Evolutionary conservation across 176 grass and related monocot genomes (phyloP).

Genomic region (Carex littledalei): DNA sequence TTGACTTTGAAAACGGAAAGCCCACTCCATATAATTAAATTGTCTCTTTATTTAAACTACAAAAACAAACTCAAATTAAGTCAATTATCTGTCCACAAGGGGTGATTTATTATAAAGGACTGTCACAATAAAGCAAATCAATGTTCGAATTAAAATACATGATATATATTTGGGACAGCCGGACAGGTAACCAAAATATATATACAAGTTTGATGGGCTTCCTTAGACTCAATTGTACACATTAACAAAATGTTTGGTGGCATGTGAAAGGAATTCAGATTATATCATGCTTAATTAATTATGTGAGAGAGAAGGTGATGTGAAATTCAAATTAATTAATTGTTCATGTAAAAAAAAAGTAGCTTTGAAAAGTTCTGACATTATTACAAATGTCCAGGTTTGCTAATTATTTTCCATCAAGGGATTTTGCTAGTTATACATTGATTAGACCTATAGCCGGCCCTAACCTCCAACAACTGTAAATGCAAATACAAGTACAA

Average conservation of each 20-base stretch:
- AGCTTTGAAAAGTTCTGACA: not conserved
- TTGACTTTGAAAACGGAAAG: too few relatives aligned
- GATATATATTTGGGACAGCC: not conserved
- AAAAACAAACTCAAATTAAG: not conserved
- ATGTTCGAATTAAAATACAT: not conserved
- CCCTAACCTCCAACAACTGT: conserved; percentile 1
- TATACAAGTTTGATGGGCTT: conserved; percentile 6
- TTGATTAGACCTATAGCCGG: not conserved
- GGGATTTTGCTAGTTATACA: not conserved
- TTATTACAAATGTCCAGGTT: not conserved
- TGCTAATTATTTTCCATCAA: not conserved
- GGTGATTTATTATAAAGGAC: not conserved
- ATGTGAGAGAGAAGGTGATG: not conserved
- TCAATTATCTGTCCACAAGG: not conserved
- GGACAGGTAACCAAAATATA: conserved; percentile 8
- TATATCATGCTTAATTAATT: not conserved
- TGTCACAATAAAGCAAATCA: not conserved
- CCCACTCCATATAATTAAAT: not conserved
- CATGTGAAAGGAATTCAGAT: not conserved
- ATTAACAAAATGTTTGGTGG: conserved; percentile 13
- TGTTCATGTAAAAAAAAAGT: too few relatives aligned
- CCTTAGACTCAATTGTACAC: conserved; percentile 8
- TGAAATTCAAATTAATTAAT: not conserved
- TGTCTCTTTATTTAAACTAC: not conserved
- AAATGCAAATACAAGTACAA: conserved; percentile 11